A percentile compares a stretch with the other conserved stretches of the same genome.
Conservation (phyloP, 2,329 filamentous ascomycete species). For the Aspergillus sojae region DNA sequence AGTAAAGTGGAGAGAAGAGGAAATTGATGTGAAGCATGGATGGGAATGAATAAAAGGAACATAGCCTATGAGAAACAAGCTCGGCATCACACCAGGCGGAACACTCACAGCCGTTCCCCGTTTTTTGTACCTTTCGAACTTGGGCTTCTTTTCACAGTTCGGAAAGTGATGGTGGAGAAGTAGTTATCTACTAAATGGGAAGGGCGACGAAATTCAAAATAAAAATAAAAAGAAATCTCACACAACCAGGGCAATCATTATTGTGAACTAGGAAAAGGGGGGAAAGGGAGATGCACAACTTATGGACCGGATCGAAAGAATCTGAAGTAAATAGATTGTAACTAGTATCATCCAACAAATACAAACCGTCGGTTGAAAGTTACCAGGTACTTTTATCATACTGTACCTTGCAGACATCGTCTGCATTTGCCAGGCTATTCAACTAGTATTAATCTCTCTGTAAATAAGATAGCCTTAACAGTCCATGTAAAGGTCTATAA, state of each 20-base stretch:
- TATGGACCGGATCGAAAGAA: no score
- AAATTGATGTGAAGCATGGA: conserved; percentile 1
- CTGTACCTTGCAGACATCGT: no score
- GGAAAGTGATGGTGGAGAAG: not conserved
- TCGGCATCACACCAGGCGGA: conserved; percentile 39
- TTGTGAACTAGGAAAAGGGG: not conserved
- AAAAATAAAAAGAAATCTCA: not conserved
- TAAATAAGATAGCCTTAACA: no score
- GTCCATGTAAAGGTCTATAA: no score
- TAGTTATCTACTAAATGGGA: not conserved
- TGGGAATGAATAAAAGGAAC: conserved; percentile 10
- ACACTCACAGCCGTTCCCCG: conserved; percentile 27
- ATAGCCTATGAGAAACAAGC: conserved; percentile 15
- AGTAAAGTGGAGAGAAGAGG: conserved; percentile 8
- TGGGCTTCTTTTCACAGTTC: not conserved
- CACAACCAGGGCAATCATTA: not conserved
- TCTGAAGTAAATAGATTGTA: no score
- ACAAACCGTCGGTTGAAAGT: not conserved
- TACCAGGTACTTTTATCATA: not conserved
- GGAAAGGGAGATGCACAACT: not conserved
- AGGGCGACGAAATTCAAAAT: not conserved
- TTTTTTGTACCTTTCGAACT: conserved; percentile 12
- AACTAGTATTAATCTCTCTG: not conserved
- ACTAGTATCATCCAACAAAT: no score
- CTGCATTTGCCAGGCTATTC: not conserved